Percentiles rank a stretch among this genome's conserved stretches.
Conservation (phyloP, 331 rosid species). For the Cucumis variabilis region DNA sequence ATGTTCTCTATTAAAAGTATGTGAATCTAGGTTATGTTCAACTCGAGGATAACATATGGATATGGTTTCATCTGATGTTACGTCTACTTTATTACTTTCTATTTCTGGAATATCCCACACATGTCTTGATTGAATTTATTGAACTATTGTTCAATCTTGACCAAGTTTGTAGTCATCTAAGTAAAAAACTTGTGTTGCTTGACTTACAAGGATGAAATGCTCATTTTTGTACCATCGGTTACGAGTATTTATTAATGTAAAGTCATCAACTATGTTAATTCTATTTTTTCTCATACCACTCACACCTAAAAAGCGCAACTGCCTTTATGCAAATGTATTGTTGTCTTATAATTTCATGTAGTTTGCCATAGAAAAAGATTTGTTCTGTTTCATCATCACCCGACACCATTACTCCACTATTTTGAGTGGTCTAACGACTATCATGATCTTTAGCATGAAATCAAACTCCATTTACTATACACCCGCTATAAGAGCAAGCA, state of each 20-base stretch:
- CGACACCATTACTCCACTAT: background rate
- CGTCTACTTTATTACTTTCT: background rate
- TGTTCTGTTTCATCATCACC: background rate
- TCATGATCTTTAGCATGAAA: background rate
- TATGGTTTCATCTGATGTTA: background rate
- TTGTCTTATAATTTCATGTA: background rate
- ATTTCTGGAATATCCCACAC: conserved; percentile 16
- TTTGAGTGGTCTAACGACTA: background rate
- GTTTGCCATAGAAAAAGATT: background rate
- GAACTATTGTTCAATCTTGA: background rate
- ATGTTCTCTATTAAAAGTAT: too few relatives aligned
- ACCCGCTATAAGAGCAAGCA: background rate
- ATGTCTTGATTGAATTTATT: background rate
- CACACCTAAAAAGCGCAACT: background rate
- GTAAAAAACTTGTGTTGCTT: background rate
- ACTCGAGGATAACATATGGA: too few relatives aligned
- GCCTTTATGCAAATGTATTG: background rate
- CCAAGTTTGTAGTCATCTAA: conserved; percentile 2
- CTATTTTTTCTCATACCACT: background rate
- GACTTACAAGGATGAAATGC: background rate
- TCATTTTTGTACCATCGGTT: background rate
- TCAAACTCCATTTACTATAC: background rate
- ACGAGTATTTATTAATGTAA: background rate
- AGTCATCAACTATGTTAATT: background rate
- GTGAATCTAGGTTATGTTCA: too few relatives aligned